A percentile compares a stretch with the other conserved stretches of the same genome.
phyloP scores from a whole-genome alignment of 2,329 filamentous ascomycete species.

The Chrysoporthe puriensis region DNA sequence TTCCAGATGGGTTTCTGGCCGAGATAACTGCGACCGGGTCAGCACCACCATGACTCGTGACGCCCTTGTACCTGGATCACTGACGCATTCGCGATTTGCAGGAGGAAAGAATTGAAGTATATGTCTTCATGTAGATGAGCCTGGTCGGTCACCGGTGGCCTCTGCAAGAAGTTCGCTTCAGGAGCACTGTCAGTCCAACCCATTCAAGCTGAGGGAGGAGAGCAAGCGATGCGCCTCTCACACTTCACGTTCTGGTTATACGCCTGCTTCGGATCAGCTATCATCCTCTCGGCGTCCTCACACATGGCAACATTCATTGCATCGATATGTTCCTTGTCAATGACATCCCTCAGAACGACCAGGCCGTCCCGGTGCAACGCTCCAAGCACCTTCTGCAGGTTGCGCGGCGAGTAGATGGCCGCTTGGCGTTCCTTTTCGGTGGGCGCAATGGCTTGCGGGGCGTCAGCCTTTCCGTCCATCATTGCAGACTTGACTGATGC shows the following conservation, averaged over 20 bases:
- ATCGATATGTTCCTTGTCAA: constrained; percentile 31
- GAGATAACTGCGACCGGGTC: constrained; percentile 40
- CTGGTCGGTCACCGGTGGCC: constrained; percentile 39
- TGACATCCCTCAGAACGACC: constrained; percentile 33
- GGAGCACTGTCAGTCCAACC: neutral
- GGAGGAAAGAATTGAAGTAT: constrained; percentile 46
- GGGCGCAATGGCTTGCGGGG: constrained; percentile 22
- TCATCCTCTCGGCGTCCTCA: constrained; percentile 29
- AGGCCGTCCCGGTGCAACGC: constrained; percentile 34
- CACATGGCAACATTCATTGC: constrained; percentile 31
- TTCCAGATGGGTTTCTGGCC: constrained; percentile 44
- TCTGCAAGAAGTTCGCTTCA: constrained; percentile 45
- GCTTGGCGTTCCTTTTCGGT: constrained; percentile 21
- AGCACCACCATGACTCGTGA: neutral
- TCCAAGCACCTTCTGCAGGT: constrained; percentile 29
- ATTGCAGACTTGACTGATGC: neutral
- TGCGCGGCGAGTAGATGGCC: constrained; percentile 22
- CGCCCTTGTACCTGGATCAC: constrained; percentile 19
- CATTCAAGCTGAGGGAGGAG: too few species aligned
- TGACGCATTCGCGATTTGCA: constrained; percentile 44
- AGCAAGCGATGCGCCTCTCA: constrained; percentile 11
- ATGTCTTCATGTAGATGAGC: constrained; percentile 42
- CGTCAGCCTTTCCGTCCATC: constrained; percentile 8
- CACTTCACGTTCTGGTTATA: constrained; percentile 34
- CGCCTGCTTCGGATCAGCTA: constrained; percentile 28